Evolutionary conservation across 2,329 filamentous ascomycete genomes (phyloP), one percentile per base, ranked within the genome.

Genomic region (Coniella lustricola): DNA sequence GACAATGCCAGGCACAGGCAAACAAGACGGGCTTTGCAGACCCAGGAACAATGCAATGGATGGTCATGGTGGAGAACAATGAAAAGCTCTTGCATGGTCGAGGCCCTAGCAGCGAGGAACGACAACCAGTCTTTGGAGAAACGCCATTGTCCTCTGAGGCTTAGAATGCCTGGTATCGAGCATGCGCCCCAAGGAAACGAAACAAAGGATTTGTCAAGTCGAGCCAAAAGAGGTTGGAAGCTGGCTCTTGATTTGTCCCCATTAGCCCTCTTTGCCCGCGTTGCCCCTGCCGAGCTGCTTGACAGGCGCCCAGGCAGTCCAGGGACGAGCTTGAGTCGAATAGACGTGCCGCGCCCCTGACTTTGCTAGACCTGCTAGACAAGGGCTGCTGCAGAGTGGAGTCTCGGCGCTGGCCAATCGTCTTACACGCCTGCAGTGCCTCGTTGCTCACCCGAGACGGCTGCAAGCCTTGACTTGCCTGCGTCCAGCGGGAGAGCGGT

Each of bases 341-440:
- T 40, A 32, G 17, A 32, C 38, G 29, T 12, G 32, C 14, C n/a
- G 9, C 9, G 20, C 44, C 35, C 36, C 25, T 46, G 36, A 46
- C 21, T 25, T 17, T 10, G 44, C 13, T n/a, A n/a, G n/a, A n/a
- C n/a, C n/a, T n/a, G n/a, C n/a, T n/a, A 35, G 40, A 47, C 44
- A 47, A 37, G 44, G 40, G 44, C 16, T 21, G 31, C 32, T 41
- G 21, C 20, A 10, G n/a, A 14, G 44, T 36, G 37, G 37, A 36
- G n/a, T 29, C 14, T 22, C 18, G 25, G 20, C 31, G 7, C 22
- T 16, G 44, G 17, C 44, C 44, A 46, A 46, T 47, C 36, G 16
- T 47, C 44, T 47, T 47, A 47, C 44, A 47, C 44, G 37, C 18
- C n/a, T 41, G 43, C n/a, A 5, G 17, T 21, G n/a, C 25, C 29